A percentile compares a stretch with the other conserved stretches of the same genome.
These are phyloP conservation scores for Hyphopichia khmerensis DNA, from an alignment of 1,139 yeast genomes.

Conservation along the genomic window DNA sequence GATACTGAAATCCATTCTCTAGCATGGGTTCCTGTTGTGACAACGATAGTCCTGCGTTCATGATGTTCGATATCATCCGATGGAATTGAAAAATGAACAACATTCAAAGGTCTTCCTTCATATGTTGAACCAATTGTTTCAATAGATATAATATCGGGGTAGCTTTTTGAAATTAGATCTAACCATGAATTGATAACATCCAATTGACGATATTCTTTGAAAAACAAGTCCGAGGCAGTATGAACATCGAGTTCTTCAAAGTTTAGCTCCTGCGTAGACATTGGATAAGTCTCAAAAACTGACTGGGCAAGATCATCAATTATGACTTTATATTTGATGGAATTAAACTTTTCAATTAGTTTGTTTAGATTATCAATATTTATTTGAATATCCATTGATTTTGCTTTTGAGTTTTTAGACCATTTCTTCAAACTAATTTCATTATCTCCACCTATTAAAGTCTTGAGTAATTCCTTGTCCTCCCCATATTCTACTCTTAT, in stretches of 20 bases:
- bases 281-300: conserved; percentile 56
- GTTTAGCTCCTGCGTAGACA: conserved; percentile 1
- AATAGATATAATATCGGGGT: conserved; percentile 56
- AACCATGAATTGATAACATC: conserved; percentile 74
- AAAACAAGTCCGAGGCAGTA: conserved; percentile 49
- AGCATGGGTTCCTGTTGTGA: conserved; percentile 86
- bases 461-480: conserved; percentile 17
- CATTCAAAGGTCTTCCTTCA: conserved; percentile 70
- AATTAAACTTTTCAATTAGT: conserved; percentile 20
- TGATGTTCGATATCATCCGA: conserved; percentile 40
- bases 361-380: conserved; percentile 18
- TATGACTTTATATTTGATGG: conserved; percentile 30
- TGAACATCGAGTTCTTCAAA: conserved; percentile 7
- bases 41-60: conserved; percentile 64
- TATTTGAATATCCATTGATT: conserved; percentile 37
- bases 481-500: conserved; percentile 37
- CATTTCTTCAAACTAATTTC: conserved; percentile 25
- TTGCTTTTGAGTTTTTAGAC: conserved; percentile 25
- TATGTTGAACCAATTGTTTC: conserved; percentile 73
- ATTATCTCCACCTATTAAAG: conserved; percentile 12
- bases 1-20: conserved; percentile 88
- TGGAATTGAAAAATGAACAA: conserved; percentile 59
- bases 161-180: conserved; percentile 50
- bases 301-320: conserved; percentile 58
- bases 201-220: conserved; percentile 68